phyloP scores from a whole-genome alignment of 306 rosid species.

The Carpinus fangiana region DNA sequence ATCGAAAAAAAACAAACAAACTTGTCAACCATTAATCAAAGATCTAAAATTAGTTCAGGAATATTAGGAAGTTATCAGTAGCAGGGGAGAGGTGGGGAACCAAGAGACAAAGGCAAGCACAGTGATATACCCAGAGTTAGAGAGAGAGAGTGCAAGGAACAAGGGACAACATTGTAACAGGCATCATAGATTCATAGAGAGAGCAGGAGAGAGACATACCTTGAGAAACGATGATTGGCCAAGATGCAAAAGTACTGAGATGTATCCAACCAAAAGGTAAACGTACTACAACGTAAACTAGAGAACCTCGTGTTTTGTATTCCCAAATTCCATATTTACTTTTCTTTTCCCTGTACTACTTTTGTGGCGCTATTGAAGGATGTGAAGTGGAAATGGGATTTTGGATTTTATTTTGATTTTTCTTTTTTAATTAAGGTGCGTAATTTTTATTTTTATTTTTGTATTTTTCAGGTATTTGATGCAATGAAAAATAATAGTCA shows the following conservation, averaged over 20 bases:
- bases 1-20: too few relatives aligned
- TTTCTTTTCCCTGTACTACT: neutral
- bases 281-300: neutral
- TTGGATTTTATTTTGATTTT: too few relatives aligned
- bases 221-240: neutral
- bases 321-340: neutral
- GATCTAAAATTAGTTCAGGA: too few relatives aligned
- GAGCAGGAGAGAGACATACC: slow-evolving; percentile 1
- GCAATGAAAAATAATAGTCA: too few relatives aligned
- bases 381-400: too few relatives aligned
- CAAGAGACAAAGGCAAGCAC: neutral
- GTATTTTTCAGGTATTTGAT: too few relatives aligned
- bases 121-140: neutral
- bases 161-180: neutral
- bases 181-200: neutral
- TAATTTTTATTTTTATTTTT: too few relatives aligned
- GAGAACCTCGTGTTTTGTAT: neutral
- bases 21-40: too few relatives aligned
- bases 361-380: neutral
- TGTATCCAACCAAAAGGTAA: neutral
- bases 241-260: neutral
- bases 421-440: too few relatives aligned
- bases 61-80: neutral
- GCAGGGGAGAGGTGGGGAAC: neutral
- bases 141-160: neutral